Evolutionary conservation across 2,329 filamentous ascomycete species (phyloP), one percentile per base, ranked within the genome.

Genomic region (Cordyceps javanica): DNA sequence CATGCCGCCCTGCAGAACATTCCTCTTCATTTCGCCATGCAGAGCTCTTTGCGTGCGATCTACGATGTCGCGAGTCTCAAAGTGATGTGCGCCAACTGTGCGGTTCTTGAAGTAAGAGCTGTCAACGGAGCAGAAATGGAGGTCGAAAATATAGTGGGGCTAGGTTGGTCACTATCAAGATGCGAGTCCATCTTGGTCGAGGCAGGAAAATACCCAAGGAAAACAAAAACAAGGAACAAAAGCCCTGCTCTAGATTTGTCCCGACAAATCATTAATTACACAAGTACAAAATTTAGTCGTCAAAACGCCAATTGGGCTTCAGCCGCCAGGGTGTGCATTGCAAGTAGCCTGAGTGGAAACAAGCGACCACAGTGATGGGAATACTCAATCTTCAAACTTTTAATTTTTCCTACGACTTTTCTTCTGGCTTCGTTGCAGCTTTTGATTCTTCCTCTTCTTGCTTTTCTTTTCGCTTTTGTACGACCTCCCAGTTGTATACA

Each of bases 401-500:
- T 65, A 14, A 38, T 44, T 21, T 16, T 25, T 2, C 28, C 19
- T 50, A 58, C 44, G 66, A 62, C 62, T 72, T 69, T 51, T 70
- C 69, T 32, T 69, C 68, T 34, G 72, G 74, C 61, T 76, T 75
- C 45, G 67, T 68, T 49, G 48, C 53, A 73, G 72, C 59, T 73
- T 69, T 50, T 71, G 68, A 44, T 69, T 70, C 59, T 74, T 72
- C 53, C 77, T 85, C 61, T 85, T 88, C 86, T 3, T 75, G 79
- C 72, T 91, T 94, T 60, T 96, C 91, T 78, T 96, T 97, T 65
- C 94, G 82, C 75, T 95, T 90, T 77, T 96, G 90, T 44, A 93
- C 90, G 5, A 99, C 91, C 68, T 99, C 94, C 93, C 94, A 97
- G 73, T 99, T 99, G 74, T 99, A 97, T n/a, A 99, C 92, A 62